Evolutionary conservation across 2,329 filamentous ascomycete genomes (phyloP), one percentile per base, ranked within the genome.

Genomic region (Colletotrichum ledebouriae): DNA sequence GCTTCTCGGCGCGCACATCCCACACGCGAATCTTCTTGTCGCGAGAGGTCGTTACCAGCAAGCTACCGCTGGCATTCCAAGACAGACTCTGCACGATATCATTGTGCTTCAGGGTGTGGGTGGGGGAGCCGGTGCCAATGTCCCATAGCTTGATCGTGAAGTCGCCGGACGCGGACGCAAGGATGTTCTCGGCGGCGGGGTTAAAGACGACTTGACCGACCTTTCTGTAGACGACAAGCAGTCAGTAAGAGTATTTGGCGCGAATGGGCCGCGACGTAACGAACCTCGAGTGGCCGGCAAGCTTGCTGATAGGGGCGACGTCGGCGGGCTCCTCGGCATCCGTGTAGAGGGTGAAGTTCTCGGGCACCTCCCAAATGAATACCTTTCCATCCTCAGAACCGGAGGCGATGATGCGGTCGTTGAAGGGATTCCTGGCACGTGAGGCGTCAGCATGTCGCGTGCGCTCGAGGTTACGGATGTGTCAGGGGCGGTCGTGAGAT

Each of bases 151-250:
- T 98, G 82, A 98, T 88, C 15, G 91, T 94, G 81, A 94, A 94
- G 81, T 99, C 96, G 76, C 95, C 96, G 13, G 96, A 98, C 42
- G 95, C 92, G 34, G 94, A 97, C 61, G 96, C 95, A 58, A 99
- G 91, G 73, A 99, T 91, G 80, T 97, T 97, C 78, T 97, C 94
- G 75, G 96, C 96, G 47, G 95, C 90, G 59, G 96, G 94, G 83
- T 99, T 98, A 87, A 98, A 99, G 62, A 98, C 89, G 73, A 99
- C 95, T 80, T 99, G 96, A 70, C 96, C 96, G 72, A 99, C 94
- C 83, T 99, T 99, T 81, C 95, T 97, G 78, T 70, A 29, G 7
- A 65, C 15, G 33, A 12, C 12, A 50, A 49, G 4, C 22, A 13
- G 61, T 68, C 65, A 37, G 44, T 25, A 15, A 10, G 37, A 39